phyloP scores from a whole-genome alignment of 495 filamentous ascomycete genomes.

The Aspergillus funiculosus region DNA sequence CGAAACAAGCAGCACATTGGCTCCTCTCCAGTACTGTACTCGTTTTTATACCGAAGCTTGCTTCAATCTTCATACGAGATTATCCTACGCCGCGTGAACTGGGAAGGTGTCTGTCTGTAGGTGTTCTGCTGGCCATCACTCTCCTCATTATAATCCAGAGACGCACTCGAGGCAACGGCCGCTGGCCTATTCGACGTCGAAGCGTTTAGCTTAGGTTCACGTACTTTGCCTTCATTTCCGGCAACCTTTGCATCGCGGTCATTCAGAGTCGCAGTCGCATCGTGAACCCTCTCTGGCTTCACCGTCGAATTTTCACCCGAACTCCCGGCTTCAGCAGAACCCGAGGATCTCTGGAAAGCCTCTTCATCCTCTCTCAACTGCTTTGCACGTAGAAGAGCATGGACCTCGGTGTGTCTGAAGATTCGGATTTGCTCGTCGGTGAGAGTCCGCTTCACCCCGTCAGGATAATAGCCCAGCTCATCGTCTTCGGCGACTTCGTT shows the following conservation, averaged over 20 bases:
- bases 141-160: constrained; percentile 16
- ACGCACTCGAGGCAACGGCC: background rate
- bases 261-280: background rate
- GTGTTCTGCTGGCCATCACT: background rate
- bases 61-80: constrained; percentile 40
- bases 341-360: background rate
- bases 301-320: background rate
- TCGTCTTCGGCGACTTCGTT: constrained; percentile 54
- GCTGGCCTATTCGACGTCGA: background rate
- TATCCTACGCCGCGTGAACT: constrained; percentile 29
- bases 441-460: constrained; percentile 84
- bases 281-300: background rate
- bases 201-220: background rate
- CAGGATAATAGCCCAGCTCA: constrained; percentile 78
- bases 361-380: constrained; percentile 34
- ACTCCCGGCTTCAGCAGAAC: background rate
- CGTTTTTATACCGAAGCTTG: no score
- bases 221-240: background rate
- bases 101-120: constrained; percentile 1
- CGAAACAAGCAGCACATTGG: no score
- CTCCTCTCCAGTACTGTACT: no score
- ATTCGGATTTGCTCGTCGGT: constrained; percentile 89
- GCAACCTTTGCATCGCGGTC: background rate
- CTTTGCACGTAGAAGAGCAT: constrained; percentile 57
- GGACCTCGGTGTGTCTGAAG: constrained; percentile 85